Percentiles rank a stretch among this genome's conserved stretches.
Evolutionary conservation across 495 filamentous ascomycete species (phyloP).

Genomic region (Paragyromitra xinjiangensis): DNA sequence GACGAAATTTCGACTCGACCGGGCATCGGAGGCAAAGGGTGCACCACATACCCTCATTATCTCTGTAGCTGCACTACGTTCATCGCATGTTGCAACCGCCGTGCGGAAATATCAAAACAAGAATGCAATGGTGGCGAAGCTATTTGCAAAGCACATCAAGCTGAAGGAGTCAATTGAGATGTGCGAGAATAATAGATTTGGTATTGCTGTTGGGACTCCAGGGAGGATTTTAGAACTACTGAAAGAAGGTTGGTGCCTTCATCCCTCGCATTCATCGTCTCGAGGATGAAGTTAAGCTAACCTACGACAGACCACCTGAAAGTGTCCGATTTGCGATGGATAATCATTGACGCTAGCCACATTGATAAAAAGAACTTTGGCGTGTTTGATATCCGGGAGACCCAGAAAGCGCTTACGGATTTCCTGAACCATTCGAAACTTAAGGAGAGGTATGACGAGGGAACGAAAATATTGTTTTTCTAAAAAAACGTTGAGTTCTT

Average conservation of each 20-base stretch:
- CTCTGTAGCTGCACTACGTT: slow-evolving; percentile 78
- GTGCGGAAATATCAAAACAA: slow-evolving; percentile 81
- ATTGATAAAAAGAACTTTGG: slow-evolving; percentile 92
- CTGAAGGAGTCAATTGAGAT: slow-evolving; percentile 82
- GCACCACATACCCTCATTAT: slow-evolving; percentile 87
- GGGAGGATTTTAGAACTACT: slow-evolving; percentile 80
- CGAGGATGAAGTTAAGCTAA: neutral
- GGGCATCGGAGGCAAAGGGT: slow-evolving; percentile 73
- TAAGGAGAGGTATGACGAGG: slow-evolving; percentile 36
- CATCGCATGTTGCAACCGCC: slow-evolving; percentile 78
- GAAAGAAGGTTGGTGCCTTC: slow-evolving; percentile 70
- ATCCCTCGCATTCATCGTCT: neutral
- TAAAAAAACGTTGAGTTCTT: slow-evolving; percentile 1
- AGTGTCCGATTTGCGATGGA: slow-evolving; percentile 72
- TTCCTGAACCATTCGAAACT: slow-evolving; percentile 44
- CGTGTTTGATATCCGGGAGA: slow-evolving; percentile 92
- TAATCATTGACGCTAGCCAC: slow-evolving; percentile 88
- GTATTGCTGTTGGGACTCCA: slow-evolving; percentile 90
- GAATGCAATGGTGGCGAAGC: slow-evolving; percentile 79
- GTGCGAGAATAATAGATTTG: slow-evolving; percentile 73
- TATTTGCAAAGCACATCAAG: slow-evolving; percentile 99
- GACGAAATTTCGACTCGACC: slow-evolving; percentile 63
- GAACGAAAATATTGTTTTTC: slow-evolving; percentile 47
- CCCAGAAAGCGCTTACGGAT: slow-evolving; percentile 62
- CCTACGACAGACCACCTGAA: slow-evolving; percentile 72